phyloP scores from a whole-genome alignment of 2,329 filamentous ascomycete species.

The Colletotrichum endophyticum region DNA sequence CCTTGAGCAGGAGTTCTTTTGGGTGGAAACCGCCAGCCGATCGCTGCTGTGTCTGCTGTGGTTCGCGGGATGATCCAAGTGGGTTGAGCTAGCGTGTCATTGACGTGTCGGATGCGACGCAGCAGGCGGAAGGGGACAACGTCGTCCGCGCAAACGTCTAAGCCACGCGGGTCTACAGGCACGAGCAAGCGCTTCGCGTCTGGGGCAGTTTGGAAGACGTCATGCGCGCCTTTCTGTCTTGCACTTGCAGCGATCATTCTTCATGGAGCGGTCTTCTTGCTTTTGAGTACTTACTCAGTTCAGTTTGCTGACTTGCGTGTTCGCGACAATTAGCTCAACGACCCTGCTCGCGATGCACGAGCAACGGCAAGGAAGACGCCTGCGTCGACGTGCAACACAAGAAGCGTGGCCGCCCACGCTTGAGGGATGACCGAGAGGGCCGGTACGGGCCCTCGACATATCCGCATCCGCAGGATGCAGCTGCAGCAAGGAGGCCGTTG shows the following conservation, averaged over 20 bases:
- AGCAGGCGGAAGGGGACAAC: background rate
- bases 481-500: conserved; percentile 45
- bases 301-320: conserved; percentile 9
- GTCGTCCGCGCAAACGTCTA: background rate
- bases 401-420: conserved; percentile 77
- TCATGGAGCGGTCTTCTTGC: background rate
- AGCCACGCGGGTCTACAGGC: background rate
- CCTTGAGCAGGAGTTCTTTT: background rate
- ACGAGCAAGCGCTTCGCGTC: conserved; percentile 8
- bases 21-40: background rate
- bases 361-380: conserved; percentile 79
- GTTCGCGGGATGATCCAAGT: conserved; percentile 11
- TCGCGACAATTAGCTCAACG: conserved; percentile 62
- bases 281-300: background rate
- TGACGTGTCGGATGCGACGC: conserved; percentile 12
- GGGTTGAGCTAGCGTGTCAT: conserved; percentile 11
- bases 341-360: conserved; percentile 78
- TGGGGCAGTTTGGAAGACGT: background rate
- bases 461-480: conserved; percentile 48
- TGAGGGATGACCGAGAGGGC: conserved; percentile 73
- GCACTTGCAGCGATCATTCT: background rate
- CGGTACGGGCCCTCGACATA: conserved; percentile 60
- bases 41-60: background rate
- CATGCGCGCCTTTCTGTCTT: background rate
- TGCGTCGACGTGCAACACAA: conserved; percentile 88